Base-by-base conservation (phyloP, 495 filamentous ascomycete genomes). In the Podospora appendiculata region DNA sequence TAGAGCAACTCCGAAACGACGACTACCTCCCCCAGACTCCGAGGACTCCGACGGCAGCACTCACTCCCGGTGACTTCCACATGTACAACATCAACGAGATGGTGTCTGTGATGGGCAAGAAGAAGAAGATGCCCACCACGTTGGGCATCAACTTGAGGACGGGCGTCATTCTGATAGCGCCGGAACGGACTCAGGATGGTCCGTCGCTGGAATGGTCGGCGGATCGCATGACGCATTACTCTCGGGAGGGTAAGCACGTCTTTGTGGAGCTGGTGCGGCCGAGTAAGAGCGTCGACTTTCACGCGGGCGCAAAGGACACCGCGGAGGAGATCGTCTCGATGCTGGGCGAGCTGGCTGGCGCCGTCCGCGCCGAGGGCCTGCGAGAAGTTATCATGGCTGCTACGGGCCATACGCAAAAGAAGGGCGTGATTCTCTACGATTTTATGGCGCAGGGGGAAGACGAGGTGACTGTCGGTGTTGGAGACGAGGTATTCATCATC, bases 71-170 rank as follows among this genome's bases (percentile, higher is more conserved):
- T 10, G 88, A 88, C 17, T 96, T 88, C 63, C 89, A 91, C 60
- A 77, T 96, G 60, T 96, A 95, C 69, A 95, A 92, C 61, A 88
- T 99, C 67, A 92, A 89, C 67, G 94, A 99, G 67, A 94, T 96
- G 83, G 82, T 95, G 2, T 90, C 90, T 32, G 82, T 89, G 13
- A 89, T 94, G 83, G 90, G 90, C 50, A 95, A 92, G 73, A 87
- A 87, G 62, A 96, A 95, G 76, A 99, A 99, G 73, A 89, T 95
- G 79, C 90, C 94, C 3, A 96, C 90, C 39, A 95, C 88, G 13
- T 67, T 99, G 46, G 93, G 93, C 9, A 82, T 99, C 58, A 95
- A 96, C 61, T 68, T 89, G 44, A 83, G 81, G 19, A 93, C 89
- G 0, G 90, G 90, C 39, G 80, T 86, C 10, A 91, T 99, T 52